Evolutionary conservation across 768 basidiomycete species (phyloP).

Genomic region (Pholiota molesta): DNA sequence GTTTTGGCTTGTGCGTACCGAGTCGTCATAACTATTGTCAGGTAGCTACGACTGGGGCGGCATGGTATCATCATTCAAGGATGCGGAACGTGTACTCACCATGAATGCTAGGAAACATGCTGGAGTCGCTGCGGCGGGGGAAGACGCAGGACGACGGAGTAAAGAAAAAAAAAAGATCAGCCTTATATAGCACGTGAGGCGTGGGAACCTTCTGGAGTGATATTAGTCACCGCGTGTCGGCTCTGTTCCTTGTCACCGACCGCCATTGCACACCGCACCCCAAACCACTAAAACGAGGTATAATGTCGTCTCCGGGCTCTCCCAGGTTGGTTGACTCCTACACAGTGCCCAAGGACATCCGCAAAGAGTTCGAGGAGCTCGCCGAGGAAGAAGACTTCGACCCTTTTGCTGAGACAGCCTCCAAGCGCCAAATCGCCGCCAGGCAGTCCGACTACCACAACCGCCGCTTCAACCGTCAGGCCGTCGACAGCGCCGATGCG

Average conservation of each 20-base stretch:
- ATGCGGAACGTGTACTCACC: slow-evolving; percentile 19
- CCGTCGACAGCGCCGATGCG: slow-evolving; percentile 79
- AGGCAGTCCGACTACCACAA: slow-evolving; percentile 96
- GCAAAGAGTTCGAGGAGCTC: slow-evolving; percentile 91
- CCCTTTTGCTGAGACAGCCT: slow-evolving; percentile 91
- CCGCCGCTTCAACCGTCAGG: slow-evolving; percentile 84
- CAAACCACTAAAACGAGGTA: slow-evolving; percentile 33
- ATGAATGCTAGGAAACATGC: slow-evolving; percentile 12
- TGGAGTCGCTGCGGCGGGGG: not conserved
- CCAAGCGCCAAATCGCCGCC: slow-evolving; percentile 89
- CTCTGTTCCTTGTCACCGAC: slow-evolving; percentile 25
- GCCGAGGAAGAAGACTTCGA: slow-evolving; percentile 94
- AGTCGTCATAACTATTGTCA: slow-evolving; percentile 55
- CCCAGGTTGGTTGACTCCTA: slow-evolving; percentile 87
- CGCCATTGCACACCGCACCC: slow-evolving; percentile 21
- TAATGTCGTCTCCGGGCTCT: slow-evolving; percentile 61
- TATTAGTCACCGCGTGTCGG: slow-evolving; percentile 32
- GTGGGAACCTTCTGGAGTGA: slow-evolving; percentile 32
- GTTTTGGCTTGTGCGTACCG: slow-evolving; percentile 74
- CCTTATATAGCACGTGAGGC: slow-evolving; percentile 18
- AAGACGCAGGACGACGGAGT: slow-evolving; percentile 8
- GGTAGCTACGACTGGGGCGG: slow-evolving; percentile 76
- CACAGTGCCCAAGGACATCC: slow-evolving; percentile 90
- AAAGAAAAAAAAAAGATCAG: slow-evolving; percentile 25
- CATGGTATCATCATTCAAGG: slow-evolving; percentile 61